Base-by-base conservation (phyloP, 2,329 filamentous ascomycete species). In the Pseudonectria foliicola region DNA sequence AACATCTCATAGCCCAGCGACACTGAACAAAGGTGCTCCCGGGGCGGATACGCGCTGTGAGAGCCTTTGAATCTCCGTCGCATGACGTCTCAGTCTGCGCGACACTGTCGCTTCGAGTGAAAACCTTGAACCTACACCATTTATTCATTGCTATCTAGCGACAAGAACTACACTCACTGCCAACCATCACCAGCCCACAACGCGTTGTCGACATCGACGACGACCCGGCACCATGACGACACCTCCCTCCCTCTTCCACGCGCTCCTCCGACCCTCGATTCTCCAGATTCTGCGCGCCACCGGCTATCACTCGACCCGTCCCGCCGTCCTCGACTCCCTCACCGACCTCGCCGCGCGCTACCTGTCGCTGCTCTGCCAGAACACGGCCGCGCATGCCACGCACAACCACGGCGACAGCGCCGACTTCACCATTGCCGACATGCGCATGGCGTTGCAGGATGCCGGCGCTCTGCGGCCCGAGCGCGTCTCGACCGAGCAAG, bases 221-320 rank as follows among this genome's bases (percentile, higher is more conserved):
- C 29, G 26, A 15, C 29, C 15, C 10, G 31, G 16, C 16, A 29
- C 29, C 37, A 73, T 72, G 68, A 61, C 62, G 50, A 63, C 62
- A 42, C 67, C 65, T 4, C 60, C 64, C 8, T 59, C 67, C n/a
- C 60, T 74, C 37, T 74, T 69, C 64, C 82, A 86, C 61, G 82
- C 85, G 41, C 80, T 95, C 44, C 73, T 96, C 38, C 86, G 88
- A 27, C 90, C 90, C 2, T 81, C 82, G 31, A 77, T 95, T 41
- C 77, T 96, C 38, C 88, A 95, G 62, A 90, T 94, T 52, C 78
- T 96, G 33, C 87, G 90, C 54, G 86, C 89, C 21, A 82, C 87
- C 15, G 90, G 90, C 56, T 96, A 93, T 65, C 85, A 93, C 58
- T 73, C 82, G 27, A 85, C 87, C 33, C 80, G 80, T 35, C 81